Conservation (phyloP, 1,284 basidiomycete genomes). For the Erythrobasidium hasegawianum region DNA sequence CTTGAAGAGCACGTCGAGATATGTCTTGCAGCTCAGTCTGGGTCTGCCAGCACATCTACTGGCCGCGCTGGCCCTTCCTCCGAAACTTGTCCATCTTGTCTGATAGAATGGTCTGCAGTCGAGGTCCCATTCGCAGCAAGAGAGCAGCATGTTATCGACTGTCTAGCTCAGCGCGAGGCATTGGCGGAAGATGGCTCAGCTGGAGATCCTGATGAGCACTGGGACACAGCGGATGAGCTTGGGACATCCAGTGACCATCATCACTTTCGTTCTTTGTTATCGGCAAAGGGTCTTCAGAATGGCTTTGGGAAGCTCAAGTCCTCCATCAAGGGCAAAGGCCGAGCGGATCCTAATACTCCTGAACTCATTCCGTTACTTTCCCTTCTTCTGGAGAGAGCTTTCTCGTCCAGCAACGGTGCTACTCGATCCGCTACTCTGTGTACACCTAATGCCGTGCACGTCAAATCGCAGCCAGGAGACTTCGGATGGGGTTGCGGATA, state of each 20-base stretch:
- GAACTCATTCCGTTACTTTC: conserved; percentile 13
- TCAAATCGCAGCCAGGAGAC: conserved; percentile 37
- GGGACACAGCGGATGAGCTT: neutral
- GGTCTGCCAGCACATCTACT: neutral
- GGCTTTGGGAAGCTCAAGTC: conserved; percentile 22
- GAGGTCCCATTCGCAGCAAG: conserved; percentile 7
- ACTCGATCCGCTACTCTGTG: conserved; percentile 33
- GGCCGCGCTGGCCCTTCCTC: neutral
- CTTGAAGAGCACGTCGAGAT: conserved; percentile 25
- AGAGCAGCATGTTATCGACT: conserved; percentile 22
- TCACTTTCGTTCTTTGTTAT: neutral
- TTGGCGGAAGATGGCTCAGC: conserved; percentile 19
- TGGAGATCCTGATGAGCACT: neutral
- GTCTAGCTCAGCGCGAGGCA: conserved; percentile 21
- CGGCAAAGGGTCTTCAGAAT: neutral
- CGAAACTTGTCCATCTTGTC: conserved; percentile 22
- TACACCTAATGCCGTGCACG: conserved; percentile 17
- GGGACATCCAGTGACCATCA: neutral
- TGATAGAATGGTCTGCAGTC: conserved; percentile 22
- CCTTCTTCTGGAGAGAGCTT: conserved; percentile 9
- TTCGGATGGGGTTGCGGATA: conserved; percentile 43
- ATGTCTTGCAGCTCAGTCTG: conserved; percentile 1
- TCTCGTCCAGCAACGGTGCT: neutral
- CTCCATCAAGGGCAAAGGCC: neutral
- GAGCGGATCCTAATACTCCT: conserved; percentile 3